A percentile compares a stretch with the other conserved stretches of the same genome.
Conservation (phyloP, 2,329 filamentous ascomycete genomes). For the Pestalotiopsis sp. region DNA sequence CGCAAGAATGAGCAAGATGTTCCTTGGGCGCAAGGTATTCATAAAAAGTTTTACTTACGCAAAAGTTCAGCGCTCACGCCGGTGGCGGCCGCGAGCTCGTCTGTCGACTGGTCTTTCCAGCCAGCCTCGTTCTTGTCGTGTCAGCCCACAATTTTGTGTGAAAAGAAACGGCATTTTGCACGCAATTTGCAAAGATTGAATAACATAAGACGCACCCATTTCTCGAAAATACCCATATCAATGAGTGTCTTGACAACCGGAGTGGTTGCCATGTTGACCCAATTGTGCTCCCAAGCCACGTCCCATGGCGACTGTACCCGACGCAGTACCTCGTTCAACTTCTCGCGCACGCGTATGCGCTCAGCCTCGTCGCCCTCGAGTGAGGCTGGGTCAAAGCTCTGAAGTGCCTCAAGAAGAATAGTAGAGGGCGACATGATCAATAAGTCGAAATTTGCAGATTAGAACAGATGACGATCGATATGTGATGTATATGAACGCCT, state of each 20-base stretch:
- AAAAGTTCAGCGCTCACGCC: neutral
- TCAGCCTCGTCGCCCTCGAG: neutral
- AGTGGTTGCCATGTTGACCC: neutral
- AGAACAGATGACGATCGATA: neutral
- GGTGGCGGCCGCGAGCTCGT: neutral
- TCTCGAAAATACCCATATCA: neutral
- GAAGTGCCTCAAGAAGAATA: neutral
- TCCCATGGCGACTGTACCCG: neutral
- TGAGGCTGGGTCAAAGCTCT: neutral
- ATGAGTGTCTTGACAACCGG: neutral
- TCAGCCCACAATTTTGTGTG: too few relatives aligned
- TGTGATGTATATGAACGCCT: too few relatives aligned
- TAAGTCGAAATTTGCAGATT: neutral
- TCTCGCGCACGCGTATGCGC: neutral
- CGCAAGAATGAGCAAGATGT: neutral
- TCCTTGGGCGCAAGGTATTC: too few relatives aligned
- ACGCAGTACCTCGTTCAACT: neutral
- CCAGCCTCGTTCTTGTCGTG: neutral
- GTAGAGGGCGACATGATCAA: neutral
- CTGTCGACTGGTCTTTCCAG: neutral
- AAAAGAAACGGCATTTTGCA: neutral
- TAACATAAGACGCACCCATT: neutral
- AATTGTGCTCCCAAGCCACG: neutral
- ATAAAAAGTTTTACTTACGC: too few relatives aligned
- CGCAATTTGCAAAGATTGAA: neutral